phyloP scores from a whole-genome alignment of 2,329 filamentous ascomycete genomes.

The Zalaria obscura region DNA sequence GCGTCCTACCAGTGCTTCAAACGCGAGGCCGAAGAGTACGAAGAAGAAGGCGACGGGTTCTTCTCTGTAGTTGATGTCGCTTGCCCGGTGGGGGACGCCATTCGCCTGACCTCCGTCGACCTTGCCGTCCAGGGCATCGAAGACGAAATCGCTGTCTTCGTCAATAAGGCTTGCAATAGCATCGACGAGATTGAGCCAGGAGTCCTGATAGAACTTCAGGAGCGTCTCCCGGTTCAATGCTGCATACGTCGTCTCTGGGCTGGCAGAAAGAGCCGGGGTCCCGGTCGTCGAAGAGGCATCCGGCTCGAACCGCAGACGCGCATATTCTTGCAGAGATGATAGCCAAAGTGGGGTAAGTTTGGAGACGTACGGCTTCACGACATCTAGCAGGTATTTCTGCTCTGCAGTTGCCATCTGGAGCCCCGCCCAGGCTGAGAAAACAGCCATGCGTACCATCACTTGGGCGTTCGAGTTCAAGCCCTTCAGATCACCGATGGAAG shows the following conservation, averaged over 20 bases:
- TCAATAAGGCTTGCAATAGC: slow-evolving; percentile 95
- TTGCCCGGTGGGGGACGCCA: slow-evolving; percentile 6
- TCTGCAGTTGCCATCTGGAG: slow-evolving; percentile 90
- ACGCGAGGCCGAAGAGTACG: slow-evolving; percentile 88
- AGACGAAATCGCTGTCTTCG: slow-evolving; percentile 94
- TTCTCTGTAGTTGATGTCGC: slow-evolving; percentile 93
- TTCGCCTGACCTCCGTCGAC: slow-evolving; percentile 16
- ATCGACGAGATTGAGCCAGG: slow-evolving; percentile 92
- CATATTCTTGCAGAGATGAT: slow-evolving; percentile 84
- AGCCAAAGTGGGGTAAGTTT: slow-evolving; percentile 88
- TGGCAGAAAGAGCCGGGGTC: slow-evolving; percentile 54
- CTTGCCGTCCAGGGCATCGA: slow-evolving; percentile 88
- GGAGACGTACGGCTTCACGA: slow-evolving; percentile 80
- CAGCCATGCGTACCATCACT: slow-evolving; percentile 96
- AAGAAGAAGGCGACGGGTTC: slow-evolving; percentile 99
- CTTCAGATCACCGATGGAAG: slow-evolving; percentile 82
- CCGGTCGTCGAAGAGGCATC: slow-evolving; percentile 88
- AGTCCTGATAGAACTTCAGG: slow-evolving; percentile 89
- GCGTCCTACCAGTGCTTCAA: slow-evolving; percentile 82
- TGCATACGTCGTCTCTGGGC: slow-evolving; percentile 86
- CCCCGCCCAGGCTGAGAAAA: slow-evolving; percentile 95
- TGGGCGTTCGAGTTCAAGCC: slow-evolving; percentile 90
- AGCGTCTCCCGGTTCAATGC: slow-evolving; percentile 89
- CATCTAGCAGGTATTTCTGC: slow-evolving; percentile 75
- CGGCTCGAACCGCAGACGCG: slow-evolving; percentile 83